A percentile compares a stretch with the other conserved stretches of the same genome.
Evolutionary conservation across 768 basidiomycete genomes (phyloP).

Genomic region (Baorangia bicolor): DNA sequence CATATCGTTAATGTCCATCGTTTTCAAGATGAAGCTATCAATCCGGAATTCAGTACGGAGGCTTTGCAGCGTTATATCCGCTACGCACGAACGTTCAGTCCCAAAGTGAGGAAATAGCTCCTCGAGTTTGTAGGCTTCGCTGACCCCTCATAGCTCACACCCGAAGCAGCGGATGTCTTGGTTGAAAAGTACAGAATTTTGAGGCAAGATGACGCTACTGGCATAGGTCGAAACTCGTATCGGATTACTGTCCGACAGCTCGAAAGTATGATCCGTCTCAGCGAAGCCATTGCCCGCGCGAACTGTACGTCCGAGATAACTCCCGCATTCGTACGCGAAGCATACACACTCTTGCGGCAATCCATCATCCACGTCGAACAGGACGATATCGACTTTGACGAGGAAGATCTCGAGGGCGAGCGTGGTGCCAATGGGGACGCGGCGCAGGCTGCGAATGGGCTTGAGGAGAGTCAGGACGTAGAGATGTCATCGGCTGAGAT

Average conservation of each 20-base stretch:
- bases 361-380: slow-evolving; percentile 99
- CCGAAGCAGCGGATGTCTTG: slow-evolving; percentile 87
- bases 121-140: not conserved
- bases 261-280: slow-evolving; percentile 97
- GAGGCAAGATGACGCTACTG: slow-evolving; percentile 89
- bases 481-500: slow-evolving; percentile 65
- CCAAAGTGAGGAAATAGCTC: slow-evolving; percentile 59
- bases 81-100: slow-evolving; percentile 96
- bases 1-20: slow-evolving; percentile 99
- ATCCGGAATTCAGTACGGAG: slow-evolving; percentile 97
- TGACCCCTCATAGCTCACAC: slow-evolving; percentile 65
- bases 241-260: slow-evolving; percentile 97
- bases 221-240: slow-evolving; percentile 87
- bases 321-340: slow-evolving; percentile 93
- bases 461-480: slow-evolving; percentile 56
- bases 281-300: slow-evolving; percentile 95
- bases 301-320: slow-evolving; percentile 98
- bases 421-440: slow-evolving; percentile 40
- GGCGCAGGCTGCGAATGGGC: slow-evolving; percentile 35
- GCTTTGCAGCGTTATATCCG: slow-evolving; percentile 95
- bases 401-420: slow-evolving; percentile 72
- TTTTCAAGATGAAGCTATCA: slow-evolving; percentile 91
- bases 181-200: slow-evolving; percentile 94
- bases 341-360: slow-evolving; percentile 88
- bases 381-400: slow-evolving; percentile 97